Evolutionary conservation across 805 yeast species (phyloP), one percentile per base, ranked within the genome.

Genomic region (Sugiyamaella smithiae): DNA sequence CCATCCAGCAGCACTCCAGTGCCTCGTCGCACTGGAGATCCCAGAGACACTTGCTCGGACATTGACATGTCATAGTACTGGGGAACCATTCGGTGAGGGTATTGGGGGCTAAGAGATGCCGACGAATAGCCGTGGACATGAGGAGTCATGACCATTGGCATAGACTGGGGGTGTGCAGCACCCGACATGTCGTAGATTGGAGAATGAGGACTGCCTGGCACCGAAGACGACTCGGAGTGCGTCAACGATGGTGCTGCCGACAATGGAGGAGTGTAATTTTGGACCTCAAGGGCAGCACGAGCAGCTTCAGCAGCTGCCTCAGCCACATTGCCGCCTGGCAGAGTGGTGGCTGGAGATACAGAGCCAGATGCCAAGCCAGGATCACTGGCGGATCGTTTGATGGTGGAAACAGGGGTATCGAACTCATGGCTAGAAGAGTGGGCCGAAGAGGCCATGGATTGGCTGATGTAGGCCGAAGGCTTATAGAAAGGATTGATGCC

Each of bases 401-500:
- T 19, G 22, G 38, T 17, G 20, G 41, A 17, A 4, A 37, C 26
- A 26, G 29, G 29, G 11, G 29, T 26, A n/a, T 22, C 22, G 19
- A 33, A 22, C 26, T 37, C 41, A 19, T 22, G 25, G 5, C 16
- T 16, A 16, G 41, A 37, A 19, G 26, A 3, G 26, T 22, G 23
- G 7, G 41, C 41, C 2, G 41, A 19, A 26, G 9, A 8, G 29
- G 29, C 7, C 7, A 26, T 26, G 29, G 9, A 8, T 11, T 26
- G 29, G 23, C 32, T n/a, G 19, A 52, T 50, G 40, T 51, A 64
- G 12, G 65, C 32, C 6, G 66, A 61, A 17, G 66, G 66, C 48
- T 57, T 49, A 55, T 66, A 66, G 54, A 65, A 66, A 28, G 69
- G 69, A 49, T 66, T 66, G 43, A 59, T 56, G 32, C 67, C 67